Evolutionary conservation across 2,329 filamentous ascomycete species (phyloP).

Genomic region (Nakataea oryzae): DNA sequence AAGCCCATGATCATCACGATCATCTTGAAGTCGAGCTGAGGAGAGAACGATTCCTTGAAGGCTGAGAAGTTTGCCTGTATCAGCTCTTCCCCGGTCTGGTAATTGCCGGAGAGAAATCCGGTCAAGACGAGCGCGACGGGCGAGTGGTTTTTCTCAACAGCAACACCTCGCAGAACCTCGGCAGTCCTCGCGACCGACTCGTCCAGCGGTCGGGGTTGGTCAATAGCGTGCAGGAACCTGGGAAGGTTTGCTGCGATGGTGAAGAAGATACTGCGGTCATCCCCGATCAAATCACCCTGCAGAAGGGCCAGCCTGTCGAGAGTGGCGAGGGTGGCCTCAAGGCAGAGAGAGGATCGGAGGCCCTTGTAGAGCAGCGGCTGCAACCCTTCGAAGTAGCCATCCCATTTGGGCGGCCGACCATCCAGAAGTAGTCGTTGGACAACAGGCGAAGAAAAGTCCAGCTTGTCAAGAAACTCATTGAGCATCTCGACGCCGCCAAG

Average conservation of each 20-base stretch:
- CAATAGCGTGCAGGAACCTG: slow-evolving; percentile 70
- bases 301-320: slow-evolving; percentile 71
- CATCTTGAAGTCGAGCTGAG: slow-evolving; percentile 71
- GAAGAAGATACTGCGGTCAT: slow-evolving; percentile 73
- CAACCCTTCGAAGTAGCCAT: slow-evolving; percentile 77
- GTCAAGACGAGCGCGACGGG: slow-evolving; percentile 60
- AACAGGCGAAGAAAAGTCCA: slow-evolving; percentile 64
- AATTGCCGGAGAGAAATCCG: slow-evolving; percentile 57
- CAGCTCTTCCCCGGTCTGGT: slow-evolving; percentile 60
- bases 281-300: slow-evolving; percentile 75
- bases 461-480: slow-evolving; percentile 71
- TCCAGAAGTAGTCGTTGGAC: slow-evolving; percentile 65
- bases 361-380: slow-evolving; percentile 86
- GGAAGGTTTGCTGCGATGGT: slow-evolving; percentile 87
- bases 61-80: slow-evolving; percentile 57
- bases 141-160: slow-evolving; percentile 59
- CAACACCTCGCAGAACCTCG: slow-evolving; percentile 58
- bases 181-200: slow-evolving; percentile 51
- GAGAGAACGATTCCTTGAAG: slow-evolving; percentile 69
- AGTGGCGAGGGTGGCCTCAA: slow-evolving; percentile 66
- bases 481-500: slow-evolving; percentile 87
- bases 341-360: slow-evolving; percentile 72
- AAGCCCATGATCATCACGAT: slow-evolving; percentile 85
- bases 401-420: slow-evolving; percentile 77
- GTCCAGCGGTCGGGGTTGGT: slow-evolving; percentile 38